phyloP scores from a whole-genome alignment of 2,329 filamentous ascomycete genomes.

The Fusarium sp. region DNA sequence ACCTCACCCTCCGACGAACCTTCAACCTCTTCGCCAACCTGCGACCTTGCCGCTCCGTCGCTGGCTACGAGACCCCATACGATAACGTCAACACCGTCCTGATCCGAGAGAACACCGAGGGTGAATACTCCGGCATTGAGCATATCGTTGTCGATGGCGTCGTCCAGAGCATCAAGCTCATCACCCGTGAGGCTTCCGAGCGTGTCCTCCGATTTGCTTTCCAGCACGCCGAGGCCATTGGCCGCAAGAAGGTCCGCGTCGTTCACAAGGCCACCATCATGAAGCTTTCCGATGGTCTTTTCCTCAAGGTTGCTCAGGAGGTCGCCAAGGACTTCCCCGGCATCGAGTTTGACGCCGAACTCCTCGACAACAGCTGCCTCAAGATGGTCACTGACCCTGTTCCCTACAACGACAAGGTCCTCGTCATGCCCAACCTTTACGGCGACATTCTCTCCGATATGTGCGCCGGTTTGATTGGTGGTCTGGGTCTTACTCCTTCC shows the following conservation, averaged over 20 bases:
- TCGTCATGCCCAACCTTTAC: constrained; percentile 98
- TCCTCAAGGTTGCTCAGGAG: constrained; percentile 87
- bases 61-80: constrained; percentile 98
- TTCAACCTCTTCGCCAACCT: constrained; percentile 99
- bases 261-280: constrained; percentile 99
- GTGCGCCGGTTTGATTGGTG: constrained; percentile 98
- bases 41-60: constrained; percentile 95
- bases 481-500: constrained; percentile 95
- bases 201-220: constrained; percentile 97
- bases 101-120: constrained; percentile 99
- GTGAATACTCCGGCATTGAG: constrained; percentile 99
- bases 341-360: constrained; percentile 96
- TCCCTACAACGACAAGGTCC: constrained; percentile 99
- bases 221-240: constrained; percentile 94
- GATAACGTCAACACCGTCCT: constrained; percentile 96
- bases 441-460: constrained; percentile 99
- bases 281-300: constrained; percentile 99
- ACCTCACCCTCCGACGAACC: constrained; percentile 96
- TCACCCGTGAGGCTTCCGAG: constrained; percentile 94
- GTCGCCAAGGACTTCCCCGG: constrained; percentile 95
- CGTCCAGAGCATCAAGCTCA: constrained; percentile 99
- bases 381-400: constrained; percentile 98
- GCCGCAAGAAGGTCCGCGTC: constrained; percentile 95
- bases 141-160: constrained; percentile 98
- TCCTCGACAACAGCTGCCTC: constrained; percentile 98